phyloP scores from a whole-genome alignment of 148 eudicot species.

The Polygonum maritimum region DNA sequence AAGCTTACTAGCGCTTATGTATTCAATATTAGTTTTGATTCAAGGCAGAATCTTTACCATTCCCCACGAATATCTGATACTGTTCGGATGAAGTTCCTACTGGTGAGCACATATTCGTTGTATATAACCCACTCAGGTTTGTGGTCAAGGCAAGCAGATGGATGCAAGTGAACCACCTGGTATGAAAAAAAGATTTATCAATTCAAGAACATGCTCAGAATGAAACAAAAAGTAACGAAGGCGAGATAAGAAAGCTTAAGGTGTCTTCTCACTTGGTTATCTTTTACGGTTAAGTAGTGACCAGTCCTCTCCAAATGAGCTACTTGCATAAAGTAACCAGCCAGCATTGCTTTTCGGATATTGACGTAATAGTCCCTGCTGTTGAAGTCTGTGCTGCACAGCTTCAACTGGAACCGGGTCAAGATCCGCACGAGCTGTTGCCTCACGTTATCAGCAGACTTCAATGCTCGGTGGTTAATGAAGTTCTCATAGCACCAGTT shows the following conservation, averaged over 20 bases:
- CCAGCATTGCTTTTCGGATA: conserved; percentile 94
- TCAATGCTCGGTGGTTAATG: conserved; percentile 64
- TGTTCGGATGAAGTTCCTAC: conserved; percentile 88
- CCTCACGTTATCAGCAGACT: conserved; percentile 94
- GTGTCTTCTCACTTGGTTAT: conserved; percentile 54
- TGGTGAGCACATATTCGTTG: conserved; percentile 90
- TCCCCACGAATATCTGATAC: conserved; percentile 95
- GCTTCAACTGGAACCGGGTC: conserved; percentile 72
- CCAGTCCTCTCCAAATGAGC: conserved; percentile 95
- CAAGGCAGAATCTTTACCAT: conserved; percentile 37
- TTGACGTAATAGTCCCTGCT: conserved; percentile 91
- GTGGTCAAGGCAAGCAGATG: conserved; percentile 94
- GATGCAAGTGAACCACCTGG: conserved; percentile 92
- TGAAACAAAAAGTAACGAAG: neutral
- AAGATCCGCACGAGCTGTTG: conserved; percentile 90
- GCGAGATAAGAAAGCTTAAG: no score
- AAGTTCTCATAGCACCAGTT: conserved; percentile 95
- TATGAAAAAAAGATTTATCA: no score
- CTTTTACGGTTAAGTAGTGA: conserved; percentile 88
- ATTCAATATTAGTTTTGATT: no score
- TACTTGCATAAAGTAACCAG: conserved; percentile 99
- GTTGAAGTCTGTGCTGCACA: conserved; percentile 91
- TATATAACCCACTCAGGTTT: conserved; percentile 99
- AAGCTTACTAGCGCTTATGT: no score
- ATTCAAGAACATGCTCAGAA: no score